A percentile compares a stretch with the other conserved stretches of the same genome.
phyloP scores from a whole-genome alignment of 2,329 filamentous ascomycete species.

The Cladophialophora exuberans region DNA sequence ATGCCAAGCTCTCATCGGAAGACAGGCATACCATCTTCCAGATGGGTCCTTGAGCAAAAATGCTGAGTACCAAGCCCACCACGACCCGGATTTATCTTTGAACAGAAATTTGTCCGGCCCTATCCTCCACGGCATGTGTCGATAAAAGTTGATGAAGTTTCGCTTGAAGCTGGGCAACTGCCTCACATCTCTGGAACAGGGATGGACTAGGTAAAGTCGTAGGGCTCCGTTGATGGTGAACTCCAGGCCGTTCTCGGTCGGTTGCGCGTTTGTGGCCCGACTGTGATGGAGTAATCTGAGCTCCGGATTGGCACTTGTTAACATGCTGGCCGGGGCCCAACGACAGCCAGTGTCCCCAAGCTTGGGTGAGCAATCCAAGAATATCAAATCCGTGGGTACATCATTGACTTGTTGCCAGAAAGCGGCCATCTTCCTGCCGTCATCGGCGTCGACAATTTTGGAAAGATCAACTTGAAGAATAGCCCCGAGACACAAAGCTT shows the following conservation, averaged over 20 bases:
- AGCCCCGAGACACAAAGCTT: constrained; percentile 9
- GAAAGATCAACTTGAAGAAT: constrained; percentile 10
- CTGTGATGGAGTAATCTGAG: background rate
- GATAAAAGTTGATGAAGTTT: background rate
- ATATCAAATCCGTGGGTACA: background rate
- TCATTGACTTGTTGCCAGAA: background rate
- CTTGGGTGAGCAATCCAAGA: background rate
- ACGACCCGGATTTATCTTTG: background rate
- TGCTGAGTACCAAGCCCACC: background rate
- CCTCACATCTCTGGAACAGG: background rate
- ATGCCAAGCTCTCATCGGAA: background rate
- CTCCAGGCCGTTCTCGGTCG: background rate
- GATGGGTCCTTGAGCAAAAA: constrained; percentile 1
- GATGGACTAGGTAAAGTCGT: background rate
- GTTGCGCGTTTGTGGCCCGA: background rate
- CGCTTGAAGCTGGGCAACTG: background rate
- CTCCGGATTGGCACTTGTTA: background rate
- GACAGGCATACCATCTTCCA: constrained; percentile 7
- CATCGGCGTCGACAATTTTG: constrained; percentile 5
- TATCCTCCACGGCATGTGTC: too few species aligned
- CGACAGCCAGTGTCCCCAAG: background rate
- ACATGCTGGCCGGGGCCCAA: constrained; percentile 4
- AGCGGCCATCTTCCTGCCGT: constrained; percentile 9
- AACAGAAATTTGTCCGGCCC: too few species aligned
- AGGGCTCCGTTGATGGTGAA: background rate